Evolutionary conservation across 306 rosid species (phyloP).

Genomic region (Prunus campanulata): DNA sequence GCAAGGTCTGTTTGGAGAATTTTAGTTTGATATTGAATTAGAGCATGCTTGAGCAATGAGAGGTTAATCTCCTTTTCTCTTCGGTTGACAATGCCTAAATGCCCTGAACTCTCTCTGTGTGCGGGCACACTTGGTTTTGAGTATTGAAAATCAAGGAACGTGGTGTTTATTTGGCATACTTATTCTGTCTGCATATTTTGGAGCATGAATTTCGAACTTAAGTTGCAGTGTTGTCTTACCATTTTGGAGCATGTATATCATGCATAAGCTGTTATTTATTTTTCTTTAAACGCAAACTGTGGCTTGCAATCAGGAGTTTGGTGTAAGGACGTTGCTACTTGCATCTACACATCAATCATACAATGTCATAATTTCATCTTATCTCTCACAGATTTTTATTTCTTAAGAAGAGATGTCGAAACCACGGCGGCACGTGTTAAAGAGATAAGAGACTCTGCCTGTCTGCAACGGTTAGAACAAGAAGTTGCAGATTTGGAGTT

Average conservation of each 20-base stretch:
- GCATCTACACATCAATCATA: neutral
- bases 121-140: neutral
- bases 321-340: neutral
- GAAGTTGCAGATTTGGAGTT: conserved; percentile 72
- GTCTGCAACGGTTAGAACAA: conserved; percentile 52
- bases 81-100: neutral
- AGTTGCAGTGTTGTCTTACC: neutral
- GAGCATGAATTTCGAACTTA: neutral
- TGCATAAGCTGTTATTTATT: neutral
- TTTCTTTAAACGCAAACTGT: neutral
- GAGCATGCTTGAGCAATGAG: no score
- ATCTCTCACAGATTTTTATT: conserved; percentile 67
- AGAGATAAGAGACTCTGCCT: conserved; percentile 76
- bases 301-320: neutral
- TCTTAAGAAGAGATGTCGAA: conserved; percentile 76
- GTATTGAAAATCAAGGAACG: neutral
- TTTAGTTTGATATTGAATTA: neutral
- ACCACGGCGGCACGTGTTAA: conserved; percentile 52
- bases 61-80: neutral
- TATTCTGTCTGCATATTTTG: neutral
- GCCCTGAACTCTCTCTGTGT: neutral
- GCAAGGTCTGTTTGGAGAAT: conserved; percentile 50
- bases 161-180: no score
- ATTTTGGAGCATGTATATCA: neutral
- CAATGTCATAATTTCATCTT: conserved; percentile 8